Base-by-base conservation (phyloP, 1,139 yeast species). In the Sugiyamaella paludigena region DNA sequence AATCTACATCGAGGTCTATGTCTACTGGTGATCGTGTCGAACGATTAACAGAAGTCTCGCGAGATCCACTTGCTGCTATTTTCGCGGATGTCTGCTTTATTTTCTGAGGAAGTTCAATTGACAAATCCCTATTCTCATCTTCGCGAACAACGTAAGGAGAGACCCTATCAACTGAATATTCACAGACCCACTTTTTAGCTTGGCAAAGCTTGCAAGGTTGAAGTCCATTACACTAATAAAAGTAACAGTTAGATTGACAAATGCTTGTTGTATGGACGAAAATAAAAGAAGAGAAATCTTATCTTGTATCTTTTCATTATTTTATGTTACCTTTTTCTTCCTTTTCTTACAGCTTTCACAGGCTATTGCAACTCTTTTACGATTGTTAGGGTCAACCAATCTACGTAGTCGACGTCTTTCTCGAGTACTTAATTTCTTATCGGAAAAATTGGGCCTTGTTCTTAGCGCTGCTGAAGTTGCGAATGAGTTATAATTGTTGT, bases 341-440 rank as follows among this genome's bases (percentile, higher is more conserved):
- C 73, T 55, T 43, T 65, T 64, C 56, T 71, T 71, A 56, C 76
- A 72, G 28, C 60, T 60, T 52, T 72, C 75, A 57, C 76, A 72
- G 32, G 76, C 76, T 24, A 70, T 64, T 1, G 74, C 68, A 3
- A 70, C 72, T 6, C 63, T 52, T 36, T 59, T 59, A 13, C 63
- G 54, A 33, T 53, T 53, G 4, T 59, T 49, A 8, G 63, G 63
- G 43, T 58, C 58, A 19, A 59, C 63, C 19, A 55, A 48, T 2
- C 61, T 51, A 41, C 56, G 47, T 10, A 56, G 57, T 31, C 45
- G 53, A 37, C 43, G 52, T 35, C 47, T 43, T 40, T 50, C 53
- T 37, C 32, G 15, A 26, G 48, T 33, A 28, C 49, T 36, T 11
- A 13, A 36, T 31, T 31, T 31, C 15, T 31, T 31, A 19, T 19